Conservation (phyloP, 176 grass and related monocot genomes). For the Panicum miliaceum region DNA sequence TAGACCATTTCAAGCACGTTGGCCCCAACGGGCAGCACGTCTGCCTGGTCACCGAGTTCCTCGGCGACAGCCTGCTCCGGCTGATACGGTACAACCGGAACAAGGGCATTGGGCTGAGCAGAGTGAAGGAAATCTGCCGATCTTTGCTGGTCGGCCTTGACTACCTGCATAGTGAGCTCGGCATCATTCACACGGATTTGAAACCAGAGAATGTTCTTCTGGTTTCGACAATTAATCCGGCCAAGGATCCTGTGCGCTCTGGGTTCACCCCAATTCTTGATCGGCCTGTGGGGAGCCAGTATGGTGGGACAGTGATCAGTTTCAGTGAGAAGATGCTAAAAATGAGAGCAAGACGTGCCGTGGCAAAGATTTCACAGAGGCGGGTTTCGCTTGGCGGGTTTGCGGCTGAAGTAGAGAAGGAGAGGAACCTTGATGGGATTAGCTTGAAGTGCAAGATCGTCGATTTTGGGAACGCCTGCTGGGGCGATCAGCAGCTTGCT, state of each 20-base stretch:
- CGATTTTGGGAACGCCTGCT: constrained; percentile 91
- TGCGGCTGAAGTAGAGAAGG: constrained; percentile 48
- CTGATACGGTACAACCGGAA: constrained; percentile 74
- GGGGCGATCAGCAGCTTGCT: constrained; percentile 60
- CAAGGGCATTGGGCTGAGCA: constrained; percentile 73
- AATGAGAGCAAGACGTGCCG: constrained; percentile 61
- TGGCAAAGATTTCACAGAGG: constrained; percentile 67
- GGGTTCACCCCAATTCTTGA: constrained; percentile 71
- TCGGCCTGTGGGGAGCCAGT: constrained; percentile 56
- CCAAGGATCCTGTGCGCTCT: constrained; percentile 75
- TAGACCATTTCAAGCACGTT: constrained; percentile 91
- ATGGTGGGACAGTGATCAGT: constrained; percentile 44
- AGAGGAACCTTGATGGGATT: constrained; percentile 80
- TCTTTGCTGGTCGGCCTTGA: constrained; percentile 76
- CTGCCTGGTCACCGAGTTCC: constrained; percentile 78
- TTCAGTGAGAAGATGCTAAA: constrained; percentile 83
- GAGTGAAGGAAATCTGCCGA: constrained; percentile 68
- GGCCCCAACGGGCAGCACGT: constrained; percentile 82
- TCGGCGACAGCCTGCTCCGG: constrained; percentile 84
- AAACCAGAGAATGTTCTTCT: constrained; percentile 94
- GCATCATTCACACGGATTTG: constrained; percentile 87
- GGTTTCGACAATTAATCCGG: constrained; percentile 78
- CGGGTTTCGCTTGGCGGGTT: constrained; percentile 63
- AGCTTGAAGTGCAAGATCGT: constrained; percentile 92
- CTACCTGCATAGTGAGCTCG: constrained; percentile 75